Evolutionary conservation across 495 filamentous ascomycete species (phyloP).

Genomic region (Acidiella bohemica): DNA sequence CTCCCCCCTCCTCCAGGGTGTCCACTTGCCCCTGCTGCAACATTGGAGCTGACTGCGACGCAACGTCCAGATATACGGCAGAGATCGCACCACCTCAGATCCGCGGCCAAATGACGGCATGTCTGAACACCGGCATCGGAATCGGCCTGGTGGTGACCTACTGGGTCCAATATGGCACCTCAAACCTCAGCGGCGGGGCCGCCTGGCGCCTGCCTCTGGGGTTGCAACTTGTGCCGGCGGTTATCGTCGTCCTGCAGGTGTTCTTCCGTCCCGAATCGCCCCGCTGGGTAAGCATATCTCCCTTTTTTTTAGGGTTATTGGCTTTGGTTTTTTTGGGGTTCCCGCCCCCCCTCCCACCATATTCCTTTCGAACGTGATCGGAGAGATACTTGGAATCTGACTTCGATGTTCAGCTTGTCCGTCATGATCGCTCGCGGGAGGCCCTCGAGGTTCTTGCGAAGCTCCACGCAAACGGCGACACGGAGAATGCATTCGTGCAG

Average conservation of each 20-base stretch:
- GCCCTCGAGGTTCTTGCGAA: conserved; percentile 2
- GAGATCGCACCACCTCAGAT: conserved; percentile 1
- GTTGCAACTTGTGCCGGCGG: conserved; percentile 6
- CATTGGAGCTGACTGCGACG: neutral
- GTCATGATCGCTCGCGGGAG: conserved; percentile 35
- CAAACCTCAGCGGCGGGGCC: neutral
- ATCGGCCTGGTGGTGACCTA: neutral
- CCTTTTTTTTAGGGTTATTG: too few relatives aligned
- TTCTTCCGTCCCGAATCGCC: conserved; percentile 36
- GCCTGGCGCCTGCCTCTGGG: conserved; percentile 6
- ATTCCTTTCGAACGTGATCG: too few relatives aligned
- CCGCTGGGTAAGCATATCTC: too few relatives aligned
- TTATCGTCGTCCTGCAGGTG: conserved; percentile 13
- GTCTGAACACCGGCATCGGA: neutral
- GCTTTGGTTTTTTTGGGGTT: too few relatives aligned
- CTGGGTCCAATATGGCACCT: neutral
- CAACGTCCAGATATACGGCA: neutral
- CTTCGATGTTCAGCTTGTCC: too few relatives aligned
- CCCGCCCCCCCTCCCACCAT: too few relatives aligned
- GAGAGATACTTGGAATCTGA: too few relatives aligned
- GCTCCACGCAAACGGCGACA: conserved; percentile 2
- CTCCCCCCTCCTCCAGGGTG: too few relatives aligned
- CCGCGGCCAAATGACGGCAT: neutral
- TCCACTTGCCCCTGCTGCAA: too few relatives aligned
- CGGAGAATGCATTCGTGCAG: neutral